Evolutionary conservation across 2,329 filamentous ascomycete genomes (phyloP), one percentile per base, ranked within the genome.

Genomic region (Aspergillus pseudonomiae): DNA sequence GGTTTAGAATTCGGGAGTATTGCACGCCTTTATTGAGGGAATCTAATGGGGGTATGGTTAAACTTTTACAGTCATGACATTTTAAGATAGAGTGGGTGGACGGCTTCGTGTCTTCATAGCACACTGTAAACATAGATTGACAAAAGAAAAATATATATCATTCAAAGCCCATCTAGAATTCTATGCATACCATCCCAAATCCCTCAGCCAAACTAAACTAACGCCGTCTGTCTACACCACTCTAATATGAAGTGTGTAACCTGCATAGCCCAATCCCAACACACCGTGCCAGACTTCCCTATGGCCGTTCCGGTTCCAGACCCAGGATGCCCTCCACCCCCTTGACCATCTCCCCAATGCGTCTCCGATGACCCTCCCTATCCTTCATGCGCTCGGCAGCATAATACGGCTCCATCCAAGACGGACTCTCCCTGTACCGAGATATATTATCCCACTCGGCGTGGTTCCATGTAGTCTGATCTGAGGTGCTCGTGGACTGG

Each of bases 391-490:
- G 30, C 32, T 55, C 52, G 11, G 10, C 3, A 5, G 36, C 52
- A 39, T 55, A 55, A 14, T 55, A 55, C 11, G 52, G 52, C 14
- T 39, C 52, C 32, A 28, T 55, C 52, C 52, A 55, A 6, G 52
- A 39, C 11, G 52, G 52, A 19, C 26, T 21, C n/a, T 55, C 52
- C n/a, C 52, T n/a, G 34, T 39, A 55, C n/a, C 52, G 52, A 7
- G 52, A 39, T 12, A 55, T 39, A 12, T 24, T 55, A 4, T 55
- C 32, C n/a, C 10, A 10, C 2, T 54, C 32, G n/a, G 30, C 2
- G 4, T 21, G 11, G 6, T 19, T 41, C 11, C 11, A 1, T 5
- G 24, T 10, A 24, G 21, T 30, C 28, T 36, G 52, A 7, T 12
- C 14, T 11, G 5, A 0, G 12, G 30, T 10, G 4, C 11, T 36